Evolutionary conservation across 1,284 basidiomycete genomes (phyloP), one percentile per base, ranked within the genome.

Genomic region (Cronartium quercuum): DNA sequence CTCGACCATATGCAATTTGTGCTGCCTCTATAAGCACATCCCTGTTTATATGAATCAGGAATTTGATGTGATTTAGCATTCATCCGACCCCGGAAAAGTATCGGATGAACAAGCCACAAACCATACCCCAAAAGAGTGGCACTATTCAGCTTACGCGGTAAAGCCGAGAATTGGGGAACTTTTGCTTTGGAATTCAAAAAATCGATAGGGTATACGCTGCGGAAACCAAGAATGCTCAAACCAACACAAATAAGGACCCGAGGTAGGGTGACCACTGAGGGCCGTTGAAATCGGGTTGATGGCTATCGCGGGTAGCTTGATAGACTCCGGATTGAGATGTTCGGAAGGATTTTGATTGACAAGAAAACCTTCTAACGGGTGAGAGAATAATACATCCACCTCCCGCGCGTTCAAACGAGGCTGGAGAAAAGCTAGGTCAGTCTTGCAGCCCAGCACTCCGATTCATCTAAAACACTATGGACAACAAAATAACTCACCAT

Each of bases 111-210:
- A n/a, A 24, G 24, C n/a, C n/a, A n/a, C n/a, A n/a, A n/a, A n/a
- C n/a, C n/a, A n/a, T n/a, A n/a, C n/a, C n/a, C n/a, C n/a, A n/a
- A n/a, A n/a, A n/a, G n/a, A n/a, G n/a, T n/a, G n/a, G n/a, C n/a
- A n/a, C n/a, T n/a, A 55, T 18, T n/a, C 2, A 61, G 63, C 68
- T 63, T 41, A 70, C 68, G 68, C 68, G 37, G 68, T 70, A 37
- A 70, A 70, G 47, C 68, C 68, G 35, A 63, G 34, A 18, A 70
- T 70, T 3, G 68, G 68, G n/a, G 68, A 70, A 44, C 51, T 38
- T 63, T 63, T 62, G 34, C 58, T 62, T 7, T 57, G 57, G 51
- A 70, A 70, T 42, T 70, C 68, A 38, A 70, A 70, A 15, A 62
- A 51, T n/a, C 60, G 58, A 47, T 47, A 70, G 13, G 68, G 68